phyloP scores from a whole-genome alignment of 2,329 filamentous ascomycete genomes.

The Penicillium hesseltinei region DNA sequence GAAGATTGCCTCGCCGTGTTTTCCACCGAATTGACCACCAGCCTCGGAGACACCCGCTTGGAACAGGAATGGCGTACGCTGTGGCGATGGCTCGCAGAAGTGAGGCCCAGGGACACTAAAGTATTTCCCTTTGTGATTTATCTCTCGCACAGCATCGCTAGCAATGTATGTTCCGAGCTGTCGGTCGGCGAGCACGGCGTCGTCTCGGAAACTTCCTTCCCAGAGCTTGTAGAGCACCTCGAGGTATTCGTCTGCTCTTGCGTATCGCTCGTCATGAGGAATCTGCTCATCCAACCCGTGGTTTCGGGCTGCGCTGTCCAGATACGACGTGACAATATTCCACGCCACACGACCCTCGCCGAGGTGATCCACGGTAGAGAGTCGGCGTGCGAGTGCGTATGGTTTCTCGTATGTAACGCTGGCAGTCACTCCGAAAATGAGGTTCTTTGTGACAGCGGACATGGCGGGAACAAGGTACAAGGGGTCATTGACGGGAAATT shows the following conservation, averaged over 20 bases:
- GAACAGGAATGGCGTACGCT: constrained; percentile 46
- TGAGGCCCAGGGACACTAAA: constrained; percentile 33
- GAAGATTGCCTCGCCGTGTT: constrained; percentile 44
- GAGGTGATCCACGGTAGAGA: constrained; percentile 53
- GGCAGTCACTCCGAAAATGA: constrained; percentile 51
- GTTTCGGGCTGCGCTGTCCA: constrained; percentile 44
- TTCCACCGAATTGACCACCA: constrained; percentile 42
- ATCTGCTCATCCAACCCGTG: constrained; percentile 42
- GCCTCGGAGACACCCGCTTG: constrained; percentile 45
- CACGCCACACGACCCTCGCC: constrained; percentile 50
- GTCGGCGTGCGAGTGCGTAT: constrained; percentile 52
- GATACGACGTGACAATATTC: constrained; percentile 50
- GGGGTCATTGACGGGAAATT: constrained; percentile 41
- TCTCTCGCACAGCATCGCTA: constrained; percentile 23
- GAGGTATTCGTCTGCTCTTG: constrained; percentile 46
- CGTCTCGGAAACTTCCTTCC: constrained; percentile 50
- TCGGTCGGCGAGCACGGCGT: constrained; percentile 26
- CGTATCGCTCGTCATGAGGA: constrained; percentile 48
- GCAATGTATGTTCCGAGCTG: constrained; percentile 9
- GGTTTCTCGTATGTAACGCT: constrained; percentile 54
- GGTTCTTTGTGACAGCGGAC: constrained; percentile 44
- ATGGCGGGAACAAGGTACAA: constrained; percentile 43
- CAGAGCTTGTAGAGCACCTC: constrained; percentile 47
- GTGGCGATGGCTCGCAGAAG: constrained; percentile 40
- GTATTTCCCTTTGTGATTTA: constrained; percentile 34